A percentile compares a stretch with the other conserved stretches of the same genome.
Conservation (phyloP, 2,329 filamentous ascomycete genomes). For the Trichoderma cornu-damae region DNA sequence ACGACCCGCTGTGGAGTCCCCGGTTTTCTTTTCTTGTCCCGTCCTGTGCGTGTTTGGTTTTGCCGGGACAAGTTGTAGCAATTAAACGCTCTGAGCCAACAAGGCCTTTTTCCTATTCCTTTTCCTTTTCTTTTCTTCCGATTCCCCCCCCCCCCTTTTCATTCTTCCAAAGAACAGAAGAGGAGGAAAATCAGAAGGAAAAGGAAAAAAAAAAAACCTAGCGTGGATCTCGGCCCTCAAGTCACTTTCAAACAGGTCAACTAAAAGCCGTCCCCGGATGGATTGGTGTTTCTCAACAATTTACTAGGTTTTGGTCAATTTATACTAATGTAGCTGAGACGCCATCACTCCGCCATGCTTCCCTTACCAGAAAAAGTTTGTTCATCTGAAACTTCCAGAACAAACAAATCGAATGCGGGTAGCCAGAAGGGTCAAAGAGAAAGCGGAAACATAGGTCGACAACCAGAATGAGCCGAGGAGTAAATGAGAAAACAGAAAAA, state of each 20-base stretch:
- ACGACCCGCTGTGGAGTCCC: conserved; percentile 7
- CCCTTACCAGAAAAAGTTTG: background rate
- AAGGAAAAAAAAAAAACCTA: background rate
- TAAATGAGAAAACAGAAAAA: no score
- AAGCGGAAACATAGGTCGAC: background rate
- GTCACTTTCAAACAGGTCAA: no score
- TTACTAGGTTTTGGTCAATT: conserved; percentile 13
- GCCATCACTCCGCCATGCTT: conserved; percentile 2
- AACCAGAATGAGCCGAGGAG: no score
- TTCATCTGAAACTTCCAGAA: background rate
- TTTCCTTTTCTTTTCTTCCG: no score
- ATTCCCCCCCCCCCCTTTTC: no score
- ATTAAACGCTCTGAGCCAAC: no score
- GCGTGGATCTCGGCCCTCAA: no score
- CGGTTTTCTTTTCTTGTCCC: background rate
- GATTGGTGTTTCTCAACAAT: conserved; percentile 1
- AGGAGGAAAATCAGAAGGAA: no score
- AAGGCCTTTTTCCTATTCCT: background rate
- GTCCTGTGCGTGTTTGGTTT: background rate
- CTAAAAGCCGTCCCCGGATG: no score
- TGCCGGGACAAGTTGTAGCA: no score
- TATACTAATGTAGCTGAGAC: background rate
- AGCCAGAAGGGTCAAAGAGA: background rate
- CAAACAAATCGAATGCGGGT: background rate
- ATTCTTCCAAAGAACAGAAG: no score